Evolutionary conservation across 2,329 filamentous ascomycete genomes (phyloP), one percentile per base, ranked within the genome.

Genomic region (Beauveria pseudobassiana): DNA sequence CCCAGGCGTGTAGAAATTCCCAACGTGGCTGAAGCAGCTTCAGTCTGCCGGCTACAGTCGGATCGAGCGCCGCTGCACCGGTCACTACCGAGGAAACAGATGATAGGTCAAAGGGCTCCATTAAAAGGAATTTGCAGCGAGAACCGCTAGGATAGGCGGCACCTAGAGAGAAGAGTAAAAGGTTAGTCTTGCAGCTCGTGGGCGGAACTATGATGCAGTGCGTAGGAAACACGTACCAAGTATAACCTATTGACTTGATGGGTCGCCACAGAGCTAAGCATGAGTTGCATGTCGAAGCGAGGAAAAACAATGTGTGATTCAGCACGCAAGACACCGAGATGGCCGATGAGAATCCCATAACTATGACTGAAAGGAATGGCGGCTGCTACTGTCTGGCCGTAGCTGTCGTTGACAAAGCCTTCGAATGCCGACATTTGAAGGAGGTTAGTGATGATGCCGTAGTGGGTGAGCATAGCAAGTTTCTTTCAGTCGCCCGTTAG

Each of bases 391-490:
- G 28, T 22, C 30, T 54, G 24, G 2, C 49, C 53, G 43, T 49
- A 28, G 14, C 30, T 45, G 53, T 46, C 43, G n/a, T 46, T 24
- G 9, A 20, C 43, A 14, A 24, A 46, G 10, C n/a, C 43, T 12
- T 46, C 43, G 10, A 46, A 46, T 9, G 20, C 43, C 1, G 9
- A 14, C 43, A 46, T 58, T 42, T 56, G 20, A 51, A 62, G 63
- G 6, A 60, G 55, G 34, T 62, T 48, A 7, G 55, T 52, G 12
- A 62, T 52, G 45, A 62, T 30, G 52, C 60, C 52, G 40, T 62
- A 51, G n/a, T 45, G 53, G 28, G 50, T 57, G 24, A 62, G 26
- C 40, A 59, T 60, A 24, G 57, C 48, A 24, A 24, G 26, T 45
- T 48, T 24, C 45, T 22, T 22, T 40, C 22, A 38, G 28, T 60